These are phyloP conservation scores for Chamaecrista fasciculata DNA, from an alignment of 306 rosid genomes.

Conservation along the genomic window DNA sequence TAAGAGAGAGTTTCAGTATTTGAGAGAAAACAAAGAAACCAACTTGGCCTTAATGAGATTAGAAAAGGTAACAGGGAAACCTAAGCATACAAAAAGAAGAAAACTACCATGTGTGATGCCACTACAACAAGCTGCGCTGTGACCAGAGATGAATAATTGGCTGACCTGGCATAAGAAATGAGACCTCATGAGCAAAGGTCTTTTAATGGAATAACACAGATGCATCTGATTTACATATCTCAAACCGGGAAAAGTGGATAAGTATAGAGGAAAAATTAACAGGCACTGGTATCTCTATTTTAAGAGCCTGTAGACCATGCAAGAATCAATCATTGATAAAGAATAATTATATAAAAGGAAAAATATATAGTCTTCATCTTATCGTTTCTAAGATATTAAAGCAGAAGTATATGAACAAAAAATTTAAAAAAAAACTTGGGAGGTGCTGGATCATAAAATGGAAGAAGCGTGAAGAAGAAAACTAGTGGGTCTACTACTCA, in stretches of 20 bases:
- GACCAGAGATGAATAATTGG: conserved; percentile 87
- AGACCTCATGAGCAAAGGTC: conserved; percentile 14
- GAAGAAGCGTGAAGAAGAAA: conserved; percentile 1
- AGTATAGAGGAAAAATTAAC: background rate
- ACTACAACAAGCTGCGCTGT: conserved; percentile 74
- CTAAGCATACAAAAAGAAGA: conserved; percentile 26
- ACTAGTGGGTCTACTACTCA: conserved; percentile 6
- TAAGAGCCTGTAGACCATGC: background rate
- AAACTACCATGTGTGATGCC: conserved; percentile 90
- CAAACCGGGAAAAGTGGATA: background rate
- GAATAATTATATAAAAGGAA: background rate
- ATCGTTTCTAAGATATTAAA: background rate
- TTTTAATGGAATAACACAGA: conserved; percentile 21
- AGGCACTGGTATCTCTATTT: background rate
- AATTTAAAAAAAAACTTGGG: background rate
- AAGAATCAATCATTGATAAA: background rate
- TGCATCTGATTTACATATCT: conserved; percentile 2
- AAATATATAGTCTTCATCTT: background rate
- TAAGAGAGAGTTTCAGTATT: conserved; percentile 26
- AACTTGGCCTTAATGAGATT: conserved; percentile 10
- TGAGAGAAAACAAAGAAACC: conserved; percentile 14
- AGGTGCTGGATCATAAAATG: background rate
- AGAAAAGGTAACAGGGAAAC: conserved; percentile 4
- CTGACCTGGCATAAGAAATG: conserved; percentile 51
- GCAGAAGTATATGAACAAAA: too few species aligned